phyloP scores from a whole-genome alignment of 2,329 filamentous ascomycete genomes.

The Colletotrichum tropicale region DNA sequence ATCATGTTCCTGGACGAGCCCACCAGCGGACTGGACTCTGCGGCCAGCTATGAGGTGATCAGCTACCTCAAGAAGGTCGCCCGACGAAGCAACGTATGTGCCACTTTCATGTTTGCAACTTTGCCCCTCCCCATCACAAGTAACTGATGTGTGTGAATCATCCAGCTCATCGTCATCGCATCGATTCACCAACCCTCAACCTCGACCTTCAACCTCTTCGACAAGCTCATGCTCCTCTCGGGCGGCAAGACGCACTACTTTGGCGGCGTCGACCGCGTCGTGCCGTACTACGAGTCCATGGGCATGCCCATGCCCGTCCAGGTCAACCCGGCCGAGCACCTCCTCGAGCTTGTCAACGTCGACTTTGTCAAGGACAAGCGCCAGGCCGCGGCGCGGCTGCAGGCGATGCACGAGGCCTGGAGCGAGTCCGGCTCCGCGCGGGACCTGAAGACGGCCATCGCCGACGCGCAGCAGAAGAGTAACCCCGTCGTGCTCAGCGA shows the following conservation, averaged over 20 bases:
- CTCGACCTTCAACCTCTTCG: constrained; percentile 79
- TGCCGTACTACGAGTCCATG: constrained; percentile 66
- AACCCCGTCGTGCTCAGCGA: constrained; percentile 29
- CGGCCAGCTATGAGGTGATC: constrained; percentile 77
- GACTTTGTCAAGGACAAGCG: constrained; percentile 67
- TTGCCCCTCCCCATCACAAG: neutral
- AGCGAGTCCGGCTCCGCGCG: constrained; percentile 39
- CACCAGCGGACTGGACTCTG: constrained; percentile 82
- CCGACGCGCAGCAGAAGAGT: constrained; percentile 21
- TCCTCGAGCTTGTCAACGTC: constrained; percentile 79
- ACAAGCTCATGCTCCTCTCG: constrained; percentile 78
- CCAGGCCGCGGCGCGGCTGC: constrained; percentile 52
- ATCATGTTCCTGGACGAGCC: constrained; percentile 86
- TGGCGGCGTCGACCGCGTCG: constrained; percentile 63
- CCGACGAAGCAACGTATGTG: constrained; percentile 64
- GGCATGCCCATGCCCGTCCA: constrained; percentile 69
- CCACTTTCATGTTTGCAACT: neutral
- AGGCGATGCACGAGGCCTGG: constrained; percentile 62
- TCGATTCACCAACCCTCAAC: constrained; percentile 89
- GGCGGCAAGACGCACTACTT: constrained; percentile 75
- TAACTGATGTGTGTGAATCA: neutral
- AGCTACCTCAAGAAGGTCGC: constrained; percentile 73
- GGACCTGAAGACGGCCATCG: constrained; percentile 4
- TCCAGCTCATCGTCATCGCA: constrained; percentile 75
- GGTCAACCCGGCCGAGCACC: constrained; percentile 80